Base-by-base conservation (phyloP, 371 early-diverging fungal species). In the Actinomortierella ambigua region DNA sequence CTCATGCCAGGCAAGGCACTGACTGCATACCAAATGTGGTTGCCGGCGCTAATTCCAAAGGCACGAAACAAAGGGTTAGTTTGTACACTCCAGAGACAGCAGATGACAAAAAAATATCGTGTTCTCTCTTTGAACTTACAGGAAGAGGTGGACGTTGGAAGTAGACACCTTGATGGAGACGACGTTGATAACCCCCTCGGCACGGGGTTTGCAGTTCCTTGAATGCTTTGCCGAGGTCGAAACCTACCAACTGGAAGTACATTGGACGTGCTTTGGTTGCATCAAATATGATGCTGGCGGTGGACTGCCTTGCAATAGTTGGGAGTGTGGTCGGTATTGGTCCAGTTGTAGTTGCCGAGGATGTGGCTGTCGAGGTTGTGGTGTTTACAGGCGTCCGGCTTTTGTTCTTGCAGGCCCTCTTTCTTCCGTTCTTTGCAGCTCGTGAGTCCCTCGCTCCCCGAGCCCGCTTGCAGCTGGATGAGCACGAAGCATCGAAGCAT, bases 1-100 rank as follows among this genome's bases (percentile, higher is more conserved):
- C 44, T 44, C 44, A 44, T 44, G 20, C 44, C 44, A 44, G 44
- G 44, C 44, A 44, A 44, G 44, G 44, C 44, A 44, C n/a, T 44
- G 44, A 20, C 44, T 15, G 44, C 20, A 13, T 44, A 20, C 44
- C 44, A 44, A 20, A 44, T 44, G 44, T 44, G 20, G 44, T 44
- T 44, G 44, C 44, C 44, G 44, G 44, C 44, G 13, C 44, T 44
- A 44, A 20, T 44, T 44, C 20, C 44, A 44, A 44, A 44, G 20
- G 44, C n/a, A 20, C 15, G 44, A 44, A 20, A 44, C n/a, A n/a
- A 20, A 44, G 20, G 20, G 15, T 44, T 20, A n/a, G 44, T 15
- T 44, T 20, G 44, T 20, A 44, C 44, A 44, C n/a, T 44, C 20
- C 44, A 44, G 20, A 44, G 41, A 44, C 44, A 44, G 44, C n/a